A percentile compares a stretch with the other conserved stretches of the same genome.
Evolutionary conservation across 495 filamentous ascomycete genomes (phyloP).

Genomic region (Penicillium angulare): DNA sequence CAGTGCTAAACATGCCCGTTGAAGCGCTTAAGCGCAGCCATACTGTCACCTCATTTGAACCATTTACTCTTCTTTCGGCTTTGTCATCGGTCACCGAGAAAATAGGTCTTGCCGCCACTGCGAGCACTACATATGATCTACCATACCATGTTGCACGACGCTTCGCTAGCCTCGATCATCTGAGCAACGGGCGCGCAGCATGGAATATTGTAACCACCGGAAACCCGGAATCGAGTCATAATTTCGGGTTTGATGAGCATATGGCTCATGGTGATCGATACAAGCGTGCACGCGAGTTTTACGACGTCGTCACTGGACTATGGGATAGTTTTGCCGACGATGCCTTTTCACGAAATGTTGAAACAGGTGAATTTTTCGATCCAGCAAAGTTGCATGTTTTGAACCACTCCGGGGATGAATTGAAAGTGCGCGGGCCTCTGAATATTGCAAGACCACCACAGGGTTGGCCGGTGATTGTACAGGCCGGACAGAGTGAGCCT

Average conservation of each 20-base stretch:
- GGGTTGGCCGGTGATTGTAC: constrained; percentile 57
- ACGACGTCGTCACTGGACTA: constrained; percentile 36
- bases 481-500: constrained; percentile 55
- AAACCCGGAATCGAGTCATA: constrained; percentile 37
- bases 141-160: constrained; percentile 64
- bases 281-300: constrained; percentile 40
- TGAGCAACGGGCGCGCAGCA: constrained; percentile 53
- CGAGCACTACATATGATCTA: constrained; percentile 61
- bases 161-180: constrained; percentile 60
- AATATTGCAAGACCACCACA: constrained; percentile 55
- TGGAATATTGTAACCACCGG: constrained; percentile 44
- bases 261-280: constrained; percentile 36
- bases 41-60: constrained; percentile 53
- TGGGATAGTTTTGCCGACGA: constrained; percentile 59
- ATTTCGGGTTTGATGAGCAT: constrained; percentile 37
- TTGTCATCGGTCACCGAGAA: constrained; percentile 45
- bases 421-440: constrained; percentile 46
- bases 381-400: constrained; percentile 49
- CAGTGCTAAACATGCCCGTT: constrained; percentile 57
- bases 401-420: constrained; percentile 48
- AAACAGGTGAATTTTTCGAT: constrained; percentile 47
- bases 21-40: constrained; percentile 57
- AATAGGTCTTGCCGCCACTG: constrained; percentile 54
- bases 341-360: constrained; percentile 48
- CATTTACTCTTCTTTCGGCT: constrained; percentile 50